Evolutionary conservation across 1,139 yeast species (phyloP), one percentile per base, ranked within the genome.

Genomic region (Suhomyces terraborum): DNA sequence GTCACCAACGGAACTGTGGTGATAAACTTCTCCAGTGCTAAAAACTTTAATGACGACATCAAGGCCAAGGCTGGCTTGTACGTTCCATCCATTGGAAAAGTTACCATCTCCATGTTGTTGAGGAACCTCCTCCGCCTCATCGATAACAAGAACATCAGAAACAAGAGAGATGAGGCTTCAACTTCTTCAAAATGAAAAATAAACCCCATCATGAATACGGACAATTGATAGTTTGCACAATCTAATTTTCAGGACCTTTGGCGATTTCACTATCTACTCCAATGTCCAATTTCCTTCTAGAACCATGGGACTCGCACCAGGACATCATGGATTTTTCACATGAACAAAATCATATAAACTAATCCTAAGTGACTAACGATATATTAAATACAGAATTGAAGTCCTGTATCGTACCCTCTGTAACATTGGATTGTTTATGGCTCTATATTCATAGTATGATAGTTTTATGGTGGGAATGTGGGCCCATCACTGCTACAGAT

Each of bases 71-170:
- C 98, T 5, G 85, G 95, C 1, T 69, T 93, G 36, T 93, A 91
- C 57, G 97, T 93, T 22, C 98, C 98, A 17, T 84, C 89, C 53
- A 88, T 91, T 27, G 98, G 98, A 12, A 93, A 93, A 64, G 98
- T 93, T 19, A 93, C 98, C 26, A 91, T 93, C 48, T 79, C 96
- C 41, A 93, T 93, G 97, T 70, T 93, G 38, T 70, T 93, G 60
- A 79, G 98, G 61, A 93, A 93, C 60, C 72, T 93, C 63, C 66
- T 93, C 42, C 77, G 98, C 50, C 71, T 93, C 49, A 79, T 86
- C 51, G 82, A 84, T 36, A 89, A 88, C 64, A 77, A 75, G 50
- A 43, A 55, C 40, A 61, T 62, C 29, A 58, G 69, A 51, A 43
- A 50, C 22, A 37, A 32, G 52, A 35, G 36, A 10, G 16, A 13